Evolutionary conservation across 2,329 filamentous ascomycete genomes (phyloP).

Genomic region (Xylaria hypoxylon): DNA sequence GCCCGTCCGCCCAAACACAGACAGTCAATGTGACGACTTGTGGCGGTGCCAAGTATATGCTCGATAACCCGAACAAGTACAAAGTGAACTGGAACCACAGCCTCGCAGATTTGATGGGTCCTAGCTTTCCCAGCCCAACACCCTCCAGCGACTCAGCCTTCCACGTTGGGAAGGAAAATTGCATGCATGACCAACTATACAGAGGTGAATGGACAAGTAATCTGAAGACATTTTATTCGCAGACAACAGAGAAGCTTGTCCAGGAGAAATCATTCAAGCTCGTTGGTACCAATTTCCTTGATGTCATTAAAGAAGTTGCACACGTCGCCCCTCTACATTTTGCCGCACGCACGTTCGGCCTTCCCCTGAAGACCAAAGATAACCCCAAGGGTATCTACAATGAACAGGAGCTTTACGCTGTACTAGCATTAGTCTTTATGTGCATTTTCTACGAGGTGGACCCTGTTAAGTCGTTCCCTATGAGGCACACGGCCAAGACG

Average conservation of each 20-base stretch:
- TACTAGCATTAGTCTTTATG: constrained; percentile 68
- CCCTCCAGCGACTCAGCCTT: constrained; percentile 64
- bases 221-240: constrained; percentile 67
- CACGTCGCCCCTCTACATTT: constrained; percentile 76
- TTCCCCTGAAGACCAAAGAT: constrained; percentile 73
- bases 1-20: constrained; percentile 64
- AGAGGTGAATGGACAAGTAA: constrained; percentile 57
- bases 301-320: constrained; percentile 76
- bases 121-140: constrained; percentile 51
- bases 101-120: constrained; percentile 71
- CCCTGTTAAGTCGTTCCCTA: constrained; percentile 66
- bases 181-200: constrained; percentile 69
- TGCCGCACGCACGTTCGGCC: constrained; percentile 70
- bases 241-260: constrained; percentile 71
- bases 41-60: constrained; percentile 69
- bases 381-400: constrained; percentile 69
- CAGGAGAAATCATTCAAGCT: constrained; percentile 73
- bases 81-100: constrained; percentile 73
- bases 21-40: constrained; percentile 70
- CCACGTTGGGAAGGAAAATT: constrained; percentile 63
- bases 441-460: constrained; percentile 69
- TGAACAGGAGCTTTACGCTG: constrained; percentile 67
- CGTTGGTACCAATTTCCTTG: constrained; percentile 71
- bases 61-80: constrained; percentile 72
- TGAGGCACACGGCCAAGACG: constrained; percentile 62